Base-by-base conservation (phyloP, 2,329 filamentous ascomycete species). In the Apiospora kogelbergensis region DNA sequence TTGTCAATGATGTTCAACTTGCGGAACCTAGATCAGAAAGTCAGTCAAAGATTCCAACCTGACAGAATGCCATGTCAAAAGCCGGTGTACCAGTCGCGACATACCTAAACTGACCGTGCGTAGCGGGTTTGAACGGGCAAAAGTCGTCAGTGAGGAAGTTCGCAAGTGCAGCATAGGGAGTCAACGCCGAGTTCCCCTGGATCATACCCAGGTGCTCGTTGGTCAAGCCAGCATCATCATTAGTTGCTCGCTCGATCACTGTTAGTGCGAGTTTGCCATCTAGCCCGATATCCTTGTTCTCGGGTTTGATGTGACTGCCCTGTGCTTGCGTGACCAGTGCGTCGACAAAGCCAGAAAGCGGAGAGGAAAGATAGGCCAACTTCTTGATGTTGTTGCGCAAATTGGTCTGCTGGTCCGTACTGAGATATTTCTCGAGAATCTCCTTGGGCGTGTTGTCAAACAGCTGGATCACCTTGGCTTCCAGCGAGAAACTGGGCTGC, bases 1-100 rank as follows among this genome's bases (percentile, higher is more conserved):
- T 85, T 85, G 74, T 86, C 84, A 41, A 86, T 75, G 48, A 86
- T 78, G 71, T 84, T 84, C 53, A 87, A 68, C 70, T 84, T 84
- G 24, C 6, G 6, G 26, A 57, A 57, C 10, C 46, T 57, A 30
- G n/a, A 40, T 40, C 13, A 11, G 9, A 5, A 40, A 11, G 37
- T 40, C 13, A 40, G 37, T 40, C 9, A 17, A 22, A 57, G 10
- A 30, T 57, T 22, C 46, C 46, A 57, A 6, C 46, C 10, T 57
- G 26, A 57, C n/a, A 3, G n/a, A 57, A 22, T 2, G 44, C 70
- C 69, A n/a, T 63, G 70, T 33, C 33, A 53, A 41, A 63, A 40
- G 30, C 6, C 6, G 30, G 53, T 10, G 30, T 37, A 33, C 63
- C 41, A 66, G n/a, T 22, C 11, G 26, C 9, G 41, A 77, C 78